Base-by-base conservation (phyloP, 2,329 filamentous ascomycete genomes). In the Pseudopithomyces chartarum region DNA sequence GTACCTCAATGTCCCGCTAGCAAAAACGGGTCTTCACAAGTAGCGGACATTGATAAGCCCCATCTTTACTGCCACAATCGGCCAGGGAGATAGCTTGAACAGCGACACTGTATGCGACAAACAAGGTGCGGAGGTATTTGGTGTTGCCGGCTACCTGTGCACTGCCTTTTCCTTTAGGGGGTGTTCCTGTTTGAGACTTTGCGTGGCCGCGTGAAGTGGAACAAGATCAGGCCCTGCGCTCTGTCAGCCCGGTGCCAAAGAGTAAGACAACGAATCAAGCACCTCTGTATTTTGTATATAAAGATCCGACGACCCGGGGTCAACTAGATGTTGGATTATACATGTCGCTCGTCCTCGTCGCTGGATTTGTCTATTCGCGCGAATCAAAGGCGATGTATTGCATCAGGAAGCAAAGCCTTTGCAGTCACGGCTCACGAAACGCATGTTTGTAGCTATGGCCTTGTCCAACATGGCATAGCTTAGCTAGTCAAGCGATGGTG, bases 1-100 rank as follows among this genome's bases (percentile, higher is more conserved):
- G 44, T 26, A 50, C 39, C 53, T 43, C 12, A 12, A 49, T 49
- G 50, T 33, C 10, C 40, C 34, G 40, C 40, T 53, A 51, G 22
- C 26, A 43, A 42, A 39, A 33, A 22, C 12, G 23, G 48, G 17
- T 22, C 17, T 49, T 49, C 46, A 26, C 32, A 36, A 36, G 17
- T 8, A 38, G 17, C 50, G 43, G 50, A 45, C 32, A 22, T 40
- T 7, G 50, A 46, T 53, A 53, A 40, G 40, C 22, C 26, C 23
- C 40, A 23, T 38, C 8, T n/a, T 26, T 19, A 29, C 19, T n/a
- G 39, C 6, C 34, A 20, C 26, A 15, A 44, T 23, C 38, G 22
- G 33, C 15, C 40, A 22, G n/a, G n/a, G n/a, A n/a, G 7, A 17
- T 29, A 2, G 39, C 3, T 3, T 52, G 12, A 13, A 26, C 17